A percentile compares a stretch with the other conserved stretches of the same genome.
Conservation (phyloP, 1,284 basidiomycete genomes). For the Neotropicomus parvogracilis region DNA sequence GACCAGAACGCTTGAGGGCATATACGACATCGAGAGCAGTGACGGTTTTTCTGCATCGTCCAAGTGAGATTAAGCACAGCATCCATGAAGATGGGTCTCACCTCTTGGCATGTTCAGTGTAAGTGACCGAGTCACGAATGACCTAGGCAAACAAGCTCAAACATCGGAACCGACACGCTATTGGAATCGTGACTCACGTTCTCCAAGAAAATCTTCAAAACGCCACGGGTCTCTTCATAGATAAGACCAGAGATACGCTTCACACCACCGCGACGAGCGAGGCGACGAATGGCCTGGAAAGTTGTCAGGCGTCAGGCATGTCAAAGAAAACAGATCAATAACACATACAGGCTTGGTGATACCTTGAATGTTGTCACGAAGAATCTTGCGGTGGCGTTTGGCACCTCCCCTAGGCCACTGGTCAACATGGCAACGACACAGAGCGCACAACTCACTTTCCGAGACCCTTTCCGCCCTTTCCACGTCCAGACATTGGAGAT, state of each 20-base stretch:
- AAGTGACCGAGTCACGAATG: conserved; percentile 82
- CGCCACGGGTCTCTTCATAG: conserved; percentile 73
- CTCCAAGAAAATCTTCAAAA: conserved; percentile 68
- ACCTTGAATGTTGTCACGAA: conserved; percentile 75
- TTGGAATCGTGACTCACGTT: conserved; percentile 31
- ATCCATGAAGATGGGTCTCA: conserved; percentile 16
- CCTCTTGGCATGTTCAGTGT: conserved; percentile 86
- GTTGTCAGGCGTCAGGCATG: conserved; percentile 28
- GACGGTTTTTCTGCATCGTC: conserved; percentile 64
- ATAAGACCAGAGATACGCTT: conserved; percentile 71
- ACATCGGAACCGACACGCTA: background rate
- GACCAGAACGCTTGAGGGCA: conserved; percentile 79
- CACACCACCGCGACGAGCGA: conserved; percentile 56
- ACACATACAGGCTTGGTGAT: conserved; percentile 58
- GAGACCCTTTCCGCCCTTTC: conserved; percentile 42
- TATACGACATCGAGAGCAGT: conserved; percentile 80
- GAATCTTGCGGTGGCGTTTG: conserved; percentile 70
- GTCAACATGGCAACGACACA: conserved; percentile 26
- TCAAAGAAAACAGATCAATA: conserved; percentile 60
- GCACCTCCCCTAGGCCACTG: conserved; percentile 74
- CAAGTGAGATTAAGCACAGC: conserved; percentile 8
- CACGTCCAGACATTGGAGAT: conserved; percentile 40
- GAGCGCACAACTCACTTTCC: conserved; percentile 19
- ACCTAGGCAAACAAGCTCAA: conserved; percentile 70
- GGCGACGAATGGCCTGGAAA: conserved; percentile 27